Evolutionary conservation across 352 stramenopile species (phyloP).

Genomic region (Globisporangium cylindrosporum): DNA sequence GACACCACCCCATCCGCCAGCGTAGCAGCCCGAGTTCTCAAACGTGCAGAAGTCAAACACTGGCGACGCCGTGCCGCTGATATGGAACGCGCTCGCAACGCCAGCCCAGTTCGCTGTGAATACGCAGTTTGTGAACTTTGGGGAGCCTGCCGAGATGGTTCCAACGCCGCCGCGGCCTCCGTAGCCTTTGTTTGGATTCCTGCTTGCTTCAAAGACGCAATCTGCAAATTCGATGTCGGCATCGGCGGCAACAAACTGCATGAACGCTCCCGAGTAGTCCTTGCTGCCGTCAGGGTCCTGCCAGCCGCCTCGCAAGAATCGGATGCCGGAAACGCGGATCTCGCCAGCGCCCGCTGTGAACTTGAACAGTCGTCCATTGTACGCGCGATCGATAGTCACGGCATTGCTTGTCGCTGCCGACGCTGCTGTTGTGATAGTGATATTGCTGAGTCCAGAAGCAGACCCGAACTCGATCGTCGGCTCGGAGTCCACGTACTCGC

Average conservation of each 20-base stretch:
- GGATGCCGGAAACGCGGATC: constrained; percentile 2
- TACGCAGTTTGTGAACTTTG: constrained; percentile 16
- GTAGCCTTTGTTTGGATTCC: constrained; percentile 18
- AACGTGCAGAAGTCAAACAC: constrained; percentile 23
- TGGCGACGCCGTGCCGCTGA: constrained; percentile 12
- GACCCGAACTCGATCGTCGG: constrained; percentile 7
- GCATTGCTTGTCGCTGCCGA: no score
- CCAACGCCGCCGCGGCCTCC: constrained; percentile 18
- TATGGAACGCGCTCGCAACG: constrained; percentile 17
- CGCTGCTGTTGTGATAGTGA: constrained; percentile 3
- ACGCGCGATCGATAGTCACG: constrained; percentile 9
- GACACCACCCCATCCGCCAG: constrained; percentile 18
- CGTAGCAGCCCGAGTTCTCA: constrained; percentile 21
- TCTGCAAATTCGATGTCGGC: constrained; percentile 12
- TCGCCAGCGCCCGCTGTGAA: not conserved
- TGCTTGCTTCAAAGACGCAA: constrained; percentile 20
- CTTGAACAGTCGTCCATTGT: constrained; percentile 2
- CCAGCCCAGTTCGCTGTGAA: constrained; percentile 24
- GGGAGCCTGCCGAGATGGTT: constrained; percentile 11
- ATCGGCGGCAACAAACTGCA: constrained; percentile 13
- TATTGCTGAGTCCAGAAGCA: not conserved
- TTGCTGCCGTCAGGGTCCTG: not conserved
- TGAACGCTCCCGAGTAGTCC: constrained; percentile 17
- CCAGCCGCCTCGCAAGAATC: constrained; percentile 17
- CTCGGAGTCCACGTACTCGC: constrained; percentile 3